A percentile compares a stretch with the other conserved stretches of the same genome.
Conservation (phyloP, 78 protist genomes). For the Guillardia theta region DNA sequence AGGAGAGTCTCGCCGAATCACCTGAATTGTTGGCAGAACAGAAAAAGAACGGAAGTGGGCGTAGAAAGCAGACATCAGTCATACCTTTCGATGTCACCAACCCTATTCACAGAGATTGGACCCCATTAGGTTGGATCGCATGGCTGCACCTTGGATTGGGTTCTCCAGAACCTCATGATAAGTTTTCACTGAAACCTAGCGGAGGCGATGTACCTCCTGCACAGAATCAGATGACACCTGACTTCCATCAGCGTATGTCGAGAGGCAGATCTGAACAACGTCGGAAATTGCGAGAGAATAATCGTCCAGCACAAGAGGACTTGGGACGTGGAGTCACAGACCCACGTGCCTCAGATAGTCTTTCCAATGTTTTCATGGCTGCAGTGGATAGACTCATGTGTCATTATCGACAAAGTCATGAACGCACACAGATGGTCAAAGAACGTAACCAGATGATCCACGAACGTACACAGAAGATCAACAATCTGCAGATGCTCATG, state of each 20-base stretch:
- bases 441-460: too few species aligned
- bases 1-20: neutral
- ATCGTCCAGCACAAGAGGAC: neutral
- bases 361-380: neutral
- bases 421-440: too few species aligned
- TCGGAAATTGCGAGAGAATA: neutral
- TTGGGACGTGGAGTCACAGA: neutral
- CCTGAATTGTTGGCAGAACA: too few species aligned
- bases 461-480: too few species aligned
- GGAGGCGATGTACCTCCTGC: neutral
- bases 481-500: too few species aligned
- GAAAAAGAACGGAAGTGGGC: neutral
- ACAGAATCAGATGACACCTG: neutral
- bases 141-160: neutral
- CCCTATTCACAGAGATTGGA: neutral
- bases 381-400: neutral
- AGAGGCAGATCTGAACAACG: neutral
- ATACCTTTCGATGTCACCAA: neutral
- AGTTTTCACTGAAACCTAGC: neutral
- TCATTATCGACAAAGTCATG: too few species aligned
- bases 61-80: neutral
- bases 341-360: neutral
- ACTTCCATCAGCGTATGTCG: neutral
- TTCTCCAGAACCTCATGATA: neutral
- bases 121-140: neutral